Percentiles rank a stretch among this genome's conserved stretches.
These are phyloP conservation scores for Physocladia obscura DNA, from an alignment of 192 early-diverging fungal species.

Conservation along the genomic window DNA sequence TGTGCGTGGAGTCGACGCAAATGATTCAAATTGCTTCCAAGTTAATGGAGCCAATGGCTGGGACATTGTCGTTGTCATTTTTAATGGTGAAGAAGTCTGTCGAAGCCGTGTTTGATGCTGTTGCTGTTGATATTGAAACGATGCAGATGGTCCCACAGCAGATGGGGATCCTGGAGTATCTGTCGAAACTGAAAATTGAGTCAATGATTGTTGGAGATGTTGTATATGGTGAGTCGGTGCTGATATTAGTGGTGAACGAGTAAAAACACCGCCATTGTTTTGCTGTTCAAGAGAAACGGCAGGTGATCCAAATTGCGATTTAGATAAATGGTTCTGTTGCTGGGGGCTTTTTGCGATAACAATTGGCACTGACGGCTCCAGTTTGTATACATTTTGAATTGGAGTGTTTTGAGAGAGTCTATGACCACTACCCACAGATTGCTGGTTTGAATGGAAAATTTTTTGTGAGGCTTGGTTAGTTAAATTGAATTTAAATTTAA, in stretches of 20 bases:
- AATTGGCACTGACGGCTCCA: neutral
- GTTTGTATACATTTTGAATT: neutral
- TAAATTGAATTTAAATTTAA: no score
- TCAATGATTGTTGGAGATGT: neutral
- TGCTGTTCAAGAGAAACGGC: neutral
- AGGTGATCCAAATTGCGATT: neutral
- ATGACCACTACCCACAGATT: neutral
- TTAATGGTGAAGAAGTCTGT: neutral
- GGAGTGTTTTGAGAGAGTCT: constrained; percentile 2
- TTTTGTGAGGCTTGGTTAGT: no score
- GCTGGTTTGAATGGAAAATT: neutral
- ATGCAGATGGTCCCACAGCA: no score
- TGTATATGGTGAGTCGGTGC: neutral
- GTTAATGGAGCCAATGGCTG: neutral
- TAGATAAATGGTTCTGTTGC: neutral
- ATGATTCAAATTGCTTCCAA: neutral
- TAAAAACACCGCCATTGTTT: neutral
- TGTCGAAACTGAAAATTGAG: neutral
- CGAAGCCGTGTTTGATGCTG: constrained; percentile 11
- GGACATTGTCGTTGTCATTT: neutral
- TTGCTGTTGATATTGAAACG: neutral
- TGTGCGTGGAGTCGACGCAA: no score
- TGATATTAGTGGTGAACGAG: neutral
- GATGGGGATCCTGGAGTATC: no score
- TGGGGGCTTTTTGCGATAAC: constrained; percentile 7